Conservation (phyloP, 805 yeast genomes). For the Saccharomycopsis microspora region DNA sequence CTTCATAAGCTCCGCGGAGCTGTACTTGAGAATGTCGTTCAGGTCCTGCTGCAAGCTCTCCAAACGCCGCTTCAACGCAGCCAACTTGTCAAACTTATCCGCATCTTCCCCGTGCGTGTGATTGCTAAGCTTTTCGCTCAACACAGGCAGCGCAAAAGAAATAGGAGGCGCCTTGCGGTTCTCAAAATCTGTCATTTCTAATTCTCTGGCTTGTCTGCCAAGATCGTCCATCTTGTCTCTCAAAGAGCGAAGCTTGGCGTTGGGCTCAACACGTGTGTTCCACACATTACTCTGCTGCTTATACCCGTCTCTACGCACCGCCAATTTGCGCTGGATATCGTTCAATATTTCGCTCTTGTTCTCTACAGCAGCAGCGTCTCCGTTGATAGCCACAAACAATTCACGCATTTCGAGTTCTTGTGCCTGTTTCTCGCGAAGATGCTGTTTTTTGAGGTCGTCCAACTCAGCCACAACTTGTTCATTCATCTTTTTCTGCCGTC, state of each 20-base stretch:
- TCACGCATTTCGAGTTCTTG: constrained; percentile 72
- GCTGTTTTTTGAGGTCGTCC: constrained; percentile 26
- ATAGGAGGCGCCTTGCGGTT: constrained; percentile 23
- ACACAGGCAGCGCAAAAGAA: constrained; percentile 17
- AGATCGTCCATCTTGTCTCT: constrained; percentile 78
- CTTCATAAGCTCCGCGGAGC: constrained; percentile 43
- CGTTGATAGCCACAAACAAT: constrained; percentile 51
- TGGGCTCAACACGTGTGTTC: constrained; percentile 60
- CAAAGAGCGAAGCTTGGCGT: constrained; percentile 58
- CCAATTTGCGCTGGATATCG: constrained; percentile 22
- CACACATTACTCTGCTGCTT: constrained; percentile 23
- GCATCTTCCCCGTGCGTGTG: constrained; percentile 31
- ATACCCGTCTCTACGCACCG: constrained; percentile 27
- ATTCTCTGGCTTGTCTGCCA: constrained; percentile 72
- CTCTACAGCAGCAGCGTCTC: constrained; percentile 23
- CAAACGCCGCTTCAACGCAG: constrained; percentile 42
- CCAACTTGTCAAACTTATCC: constrained; percentile 46
- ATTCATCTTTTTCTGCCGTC: constrained; percentile 38
- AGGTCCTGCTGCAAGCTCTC: constrained; percentile 61
- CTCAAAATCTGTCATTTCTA: constrained; percentile 77
- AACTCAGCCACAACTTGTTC: constrained; percentile 32
- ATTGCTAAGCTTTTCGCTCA: constrained; percentile 1
- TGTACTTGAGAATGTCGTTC: constrained; percentile 62
- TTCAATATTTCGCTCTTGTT: constrained; percentile 20
- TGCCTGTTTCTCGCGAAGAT: constrained; percentile 54